A percentile compares a stretch with the other conserved stretches of the same genome.
Conservation (phyloP, 345 rosid genomes). For the Gossypium herbaceum region DNA sequence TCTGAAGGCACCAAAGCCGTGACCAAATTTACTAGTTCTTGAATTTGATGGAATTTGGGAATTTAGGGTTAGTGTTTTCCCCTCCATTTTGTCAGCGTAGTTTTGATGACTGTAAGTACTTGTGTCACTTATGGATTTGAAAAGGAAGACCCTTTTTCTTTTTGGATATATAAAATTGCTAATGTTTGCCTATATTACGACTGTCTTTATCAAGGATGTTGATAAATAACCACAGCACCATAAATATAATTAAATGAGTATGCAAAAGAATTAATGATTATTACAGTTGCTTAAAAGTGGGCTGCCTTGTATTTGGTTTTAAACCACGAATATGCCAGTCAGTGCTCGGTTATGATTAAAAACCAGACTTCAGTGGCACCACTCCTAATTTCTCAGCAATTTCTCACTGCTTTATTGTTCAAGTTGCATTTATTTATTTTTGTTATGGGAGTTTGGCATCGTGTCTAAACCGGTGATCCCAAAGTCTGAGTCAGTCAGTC, state of each 20-base stretch:
- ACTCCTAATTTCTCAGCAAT: background rate
- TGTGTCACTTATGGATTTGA: too few species aligned
- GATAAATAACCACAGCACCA: background rate
- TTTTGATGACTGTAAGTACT: constrained; percentile 15
- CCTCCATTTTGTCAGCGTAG: background rate
- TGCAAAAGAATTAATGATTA: background rate
- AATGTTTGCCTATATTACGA: too few species aligned
- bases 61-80: background rate
- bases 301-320: background rate
- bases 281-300: background rate
- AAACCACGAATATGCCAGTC: background rate
- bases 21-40: constrained; percentile 68
- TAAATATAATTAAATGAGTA: background rate
- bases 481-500: background rate
- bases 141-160: too few species aligned
- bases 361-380: background rate
- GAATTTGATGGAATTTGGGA: background rate
- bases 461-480: background rate
- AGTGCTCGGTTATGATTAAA: background rate
- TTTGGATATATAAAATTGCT: too few species aligned
- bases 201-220: background rate
- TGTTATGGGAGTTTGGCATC: background rate
- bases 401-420: too few species aligned
- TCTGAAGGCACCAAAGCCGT: constrained; percentile 83
- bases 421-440: too few species aligned